These are phyloP conservation scores for Crucibulum laeve DNA, from an alignment of 768 basidiomycete species.

Conservation along the genomic window DNA sequence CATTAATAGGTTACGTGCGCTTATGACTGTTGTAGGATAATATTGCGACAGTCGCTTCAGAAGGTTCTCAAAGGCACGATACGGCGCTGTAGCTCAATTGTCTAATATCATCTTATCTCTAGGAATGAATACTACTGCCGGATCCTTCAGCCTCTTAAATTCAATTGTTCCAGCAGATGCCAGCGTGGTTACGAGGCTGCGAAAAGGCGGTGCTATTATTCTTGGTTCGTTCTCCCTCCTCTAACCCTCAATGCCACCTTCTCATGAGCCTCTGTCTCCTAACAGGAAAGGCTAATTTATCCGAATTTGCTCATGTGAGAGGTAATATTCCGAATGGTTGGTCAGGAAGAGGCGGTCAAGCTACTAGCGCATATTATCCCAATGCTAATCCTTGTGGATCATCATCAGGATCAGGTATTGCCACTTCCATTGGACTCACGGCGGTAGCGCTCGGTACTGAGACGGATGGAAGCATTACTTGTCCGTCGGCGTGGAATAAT, in stretches of 20 bases:
- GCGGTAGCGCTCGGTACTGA: conserved; percentile 45
- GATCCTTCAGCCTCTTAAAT: conserved; percentile 36
- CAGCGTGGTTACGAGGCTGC: conserved; percentile 36
- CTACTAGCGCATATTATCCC: conserved; percentile 44
- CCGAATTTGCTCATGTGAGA: conserved; percentile 49
- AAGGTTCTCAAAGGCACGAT: conserved; percentile 22
- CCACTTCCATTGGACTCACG: conserved; percentile 47
- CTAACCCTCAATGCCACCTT: not conserved
- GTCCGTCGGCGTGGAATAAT: conserved; percentile 50
- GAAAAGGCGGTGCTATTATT: conserved; percentile 40
- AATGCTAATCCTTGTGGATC: conserved; percentile 53
- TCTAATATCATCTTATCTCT: not conserved
- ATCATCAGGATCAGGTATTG: conserved; percentile 53
- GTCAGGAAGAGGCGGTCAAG: conserved; percentile 55
- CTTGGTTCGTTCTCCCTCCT: conserved; percentile 23
- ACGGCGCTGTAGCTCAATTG: not conserved
- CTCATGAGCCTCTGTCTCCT: not conserved
- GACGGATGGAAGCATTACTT: conserved; percentile 52
- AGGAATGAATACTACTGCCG: conserved; percentile 45
- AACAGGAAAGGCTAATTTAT: conserved; percentile 51
- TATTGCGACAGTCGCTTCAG: conserved; percentile 39
- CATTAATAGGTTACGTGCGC: not conserved
- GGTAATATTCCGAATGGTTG: conserved; percentile 45
- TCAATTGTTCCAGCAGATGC: conserved; percentile 44
- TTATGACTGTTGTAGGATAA: conserved; percentile 31